A percentile compares a stretch with the other conserved stretches of the same genome.
These are phyloP conservation scores for Xylaria nigripes DNA, from an alignment of 495 filamentous ascomycete genomes.

Conservation along the genomic window DNA sequence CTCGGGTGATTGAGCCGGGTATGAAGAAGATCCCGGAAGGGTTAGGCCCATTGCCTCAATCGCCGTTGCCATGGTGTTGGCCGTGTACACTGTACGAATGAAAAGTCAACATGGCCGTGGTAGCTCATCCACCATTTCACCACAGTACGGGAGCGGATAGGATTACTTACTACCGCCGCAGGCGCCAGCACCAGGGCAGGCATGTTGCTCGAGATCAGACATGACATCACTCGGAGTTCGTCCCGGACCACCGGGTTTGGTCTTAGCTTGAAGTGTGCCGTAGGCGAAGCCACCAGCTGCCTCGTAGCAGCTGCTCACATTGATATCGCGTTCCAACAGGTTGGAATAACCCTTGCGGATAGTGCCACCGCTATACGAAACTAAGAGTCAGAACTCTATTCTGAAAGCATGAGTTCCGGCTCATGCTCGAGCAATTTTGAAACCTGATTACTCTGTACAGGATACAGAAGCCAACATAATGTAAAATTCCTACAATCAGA, in stretches of 20 bases:
- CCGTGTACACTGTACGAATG: conserved; percentile 63
- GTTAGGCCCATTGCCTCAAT: conserved; percentile 93
- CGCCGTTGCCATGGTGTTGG: conserved; percentile 95
- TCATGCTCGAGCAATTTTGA: background rate
- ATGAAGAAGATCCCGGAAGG: conserved; percentile 84
- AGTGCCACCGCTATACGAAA: conserved; percentile 56
- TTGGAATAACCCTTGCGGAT: conserved; percentile 80
- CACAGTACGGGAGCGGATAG: background rate
- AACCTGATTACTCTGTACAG: background rate
- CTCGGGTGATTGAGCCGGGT: conserved; percentile 75
- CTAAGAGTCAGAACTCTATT: background rate
- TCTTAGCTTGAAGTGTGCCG: conserved; percentile 47
- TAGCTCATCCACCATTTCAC: background rate
- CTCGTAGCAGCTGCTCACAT: conserved; percentile 87
- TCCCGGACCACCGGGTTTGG: conserved; percentile 24
- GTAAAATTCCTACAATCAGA: background rate
- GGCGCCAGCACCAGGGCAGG: conserved; percentile 87
- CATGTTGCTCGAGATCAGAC: conserved; percentile 74
- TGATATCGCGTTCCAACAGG: conserved; percentile 71
- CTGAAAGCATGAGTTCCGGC: background rate
- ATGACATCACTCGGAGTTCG: conserved; percentile 68
- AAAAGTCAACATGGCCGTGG: background rate
- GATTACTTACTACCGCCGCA: conserved; percentile 63
- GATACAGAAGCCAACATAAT: background rate
- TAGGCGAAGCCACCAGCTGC: conserved; percentile 82